Percentiles rank a stretch among this genome's conserved stretches.
Evolutionary conservation across 176 grass and related monocot genomes (phyloP).

Genomic region (Ananas comosus): DNA sequence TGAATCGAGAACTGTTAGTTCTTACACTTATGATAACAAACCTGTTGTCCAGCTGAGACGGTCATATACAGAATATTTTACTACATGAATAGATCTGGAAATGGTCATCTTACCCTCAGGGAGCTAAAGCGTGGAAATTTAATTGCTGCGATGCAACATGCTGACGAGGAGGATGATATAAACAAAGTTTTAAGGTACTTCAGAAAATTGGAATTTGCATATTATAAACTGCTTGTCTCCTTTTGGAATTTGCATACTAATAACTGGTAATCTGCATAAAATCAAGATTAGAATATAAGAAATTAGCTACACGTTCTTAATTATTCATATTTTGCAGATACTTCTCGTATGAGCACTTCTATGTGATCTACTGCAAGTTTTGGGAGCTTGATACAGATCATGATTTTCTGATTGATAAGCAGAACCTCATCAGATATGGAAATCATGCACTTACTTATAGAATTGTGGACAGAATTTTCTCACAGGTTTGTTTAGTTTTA

Average conservation of each 20-base stretch:
- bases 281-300: too few species aligned
- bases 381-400: slow-evolving; percentile 98
- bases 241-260: neutral
- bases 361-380: slow-evolving; percentile 96
- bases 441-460: slow-evolving; percentile 95
- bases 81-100: slow-evolving; percentile 80
- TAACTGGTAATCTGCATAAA: too few species aligned
- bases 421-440: slow-evolving; percentile 96
- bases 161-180: slow-evolving; percentile 97
- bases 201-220: slow-evolving; percentile 4
- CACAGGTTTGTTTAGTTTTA: slow-evolving; percentile 49
- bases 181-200: slow-evolving; percentile 87
- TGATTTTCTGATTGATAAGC: slow-evolving; percentile 91
- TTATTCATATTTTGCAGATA: slow-evolving; percentile 43
- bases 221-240: neutral
- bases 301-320: neutral
- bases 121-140: slow-evolving; percentile 94
- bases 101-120: slow-evolving; percentile 69
- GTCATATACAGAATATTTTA: slow-evolving; percentile 96
- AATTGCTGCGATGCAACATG: slow-evolving; percentile 61
- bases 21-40: neutral
- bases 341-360: slow-evolving; percentile 96
- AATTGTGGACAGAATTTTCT: slow-evolving; percentile 97
- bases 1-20: neutral
- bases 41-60: slow-evolving; percentile 69